A percentile compares a stretch with the other conserved stretches of the same genome.
These are phyloP conservation scores for Penicillium nordicum DNA, from an alignment of 2,329 filamentous ascomycete genomes.

Conservation along the genomic window DNA sequence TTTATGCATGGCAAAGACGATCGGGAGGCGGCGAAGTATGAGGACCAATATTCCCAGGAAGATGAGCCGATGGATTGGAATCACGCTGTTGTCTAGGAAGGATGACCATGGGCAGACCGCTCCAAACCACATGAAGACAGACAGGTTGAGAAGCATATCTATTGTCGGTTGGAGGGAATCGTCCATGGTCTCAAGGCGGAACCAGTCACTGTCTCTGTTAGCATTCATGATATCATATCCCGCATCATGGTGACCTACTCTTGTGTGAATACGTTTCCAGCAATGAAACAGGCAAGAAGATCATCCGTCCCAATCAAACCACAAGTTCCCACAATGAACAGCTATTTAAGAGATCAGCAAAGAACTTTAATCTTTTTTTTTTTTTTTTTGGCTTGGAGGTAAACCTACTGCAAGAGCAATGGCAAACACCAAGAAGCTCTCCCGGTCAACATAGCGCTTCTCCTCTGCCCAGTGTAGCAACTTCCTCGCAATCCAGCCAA, in stretches of 20 bases:
- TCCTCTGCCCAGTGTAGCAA: constrained; percentile 81
- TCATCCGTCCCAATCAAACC: constrained; percentile 87
- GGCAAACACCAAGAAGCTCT: constrained; percentile 84
- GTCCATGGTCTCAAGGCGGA: constrained; percentile 80
- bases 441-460: constrained; percentile 75
- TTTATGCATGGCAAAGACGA: constrained; percentile 69
- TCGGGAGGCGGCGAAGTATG: constrained; percentile 71
- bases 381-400: not conserved
- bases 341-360: constrained; percentile 32
- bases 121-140: constrained; percentile 88
- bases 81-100: constrained; percentile 65
- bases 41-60: constrained; percentile 72
- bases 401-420: constrained; percentile 69
- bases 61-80: constrained; percentile 71
- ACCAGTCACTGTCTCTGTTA: constrained; percentile 67
- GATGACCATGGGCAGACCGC: constrained; percentile 75
- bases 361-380: not conserved
- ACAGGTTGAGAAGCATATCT: constrained; percentile 88
- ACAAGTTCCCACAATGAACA: constrained; percentile 84
- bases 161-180: constrained; percentile 92
- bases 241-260: constrained; percentile 50
- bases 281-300: constrained; percentile 86
- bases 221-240: not conserved
- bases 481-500: constrained; percentile 79
- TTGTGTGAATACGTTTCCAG: constrained; percentile 86